Base-by-base conservation (phyloP, 2,329 filamentous ascomycete species). In the Neonectria magnoliae region DNA sequence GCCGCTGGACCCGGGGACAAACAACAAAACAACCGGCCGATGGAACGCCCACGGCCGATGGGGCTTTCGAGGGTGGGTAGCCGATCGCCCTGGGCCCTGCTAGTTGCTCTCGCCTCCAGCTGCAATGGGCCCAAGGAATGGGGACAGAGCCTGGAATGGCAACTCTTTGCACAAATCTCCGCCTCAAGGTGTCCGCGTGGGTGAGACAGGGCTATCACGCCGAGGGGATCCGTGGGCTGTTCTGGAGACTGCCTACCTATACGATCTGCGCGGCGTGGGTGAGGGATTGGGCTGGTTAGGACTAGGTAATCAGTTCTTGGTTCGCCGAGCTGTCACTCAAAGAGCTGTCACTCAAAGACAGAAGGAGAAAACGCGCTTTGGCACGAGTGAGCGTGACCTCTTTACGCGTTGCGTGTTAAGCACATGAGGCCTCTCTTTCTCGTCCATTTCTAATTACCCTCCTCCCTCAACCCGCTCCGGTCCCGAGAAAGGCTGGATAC, bases 161-260 rank as follows among this genome's bases (percentile, higher is more conserved):
- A 54, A 52, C 58, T 56, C 25, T 25, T 5, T 59, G 66, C 65
- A 54, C 67, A 72, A 68, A 72, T 75, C 68, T 67, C 68, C 66
- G 55, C 70, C 57, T 62, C 65, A 71, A 75, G 70, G 68, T 67
- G 25, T 66, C 67, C 45, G 64, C 57, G 29, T 50, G 67, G 33
- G 65, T 77, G 71, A 77, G 74, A 78, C 76, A 78, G 10, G 42
- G 25, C 55, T 65, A 71, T 70, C 68, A 67, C 68, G 62, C 68
- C 71, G 68, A 75, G 63, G 59, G 62, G 64, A 67, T 45, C 68
- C 68, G 64, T 68, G 62, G 62, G 50, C 41, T 68, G 45, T 57
- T 57, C 64, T 44, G 51, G 38, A 29, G 29, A 38, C 2, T 25
- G 25, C 25, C 25, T 25, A 6, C 25, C 25, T 16, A 38, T 8